Evolutionary conservation across 2,329 filamentous ascomycete species (phyloP).

Genomic region (Pyrenochaeta sp.): DNA sequence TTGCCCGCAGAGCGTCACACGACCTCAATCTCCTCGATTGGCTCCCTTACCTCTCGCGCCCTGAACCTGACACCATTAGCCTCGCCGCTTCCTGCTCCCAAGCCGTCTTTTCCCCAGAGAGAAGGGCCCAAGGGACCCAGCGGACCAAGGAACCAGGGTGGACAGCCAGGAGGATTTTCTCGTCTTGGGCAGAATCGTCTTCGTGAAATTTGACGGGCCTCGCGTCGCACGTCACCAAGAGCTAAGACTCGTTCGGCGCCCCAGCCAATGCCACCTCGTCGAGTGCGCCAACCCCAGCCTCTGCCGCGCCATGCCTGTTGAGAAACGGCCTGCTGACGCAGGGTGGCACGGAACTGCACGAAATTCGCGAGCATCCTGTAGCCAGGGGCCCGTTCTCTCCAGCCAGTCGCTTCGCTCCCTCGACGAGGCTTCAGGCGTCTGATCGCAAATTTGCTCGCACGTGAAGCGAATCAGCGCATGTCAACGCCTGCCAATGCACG

Average conservation of each 20-base stretch:
- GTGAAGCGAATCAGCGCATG: conserved; percentile 1
- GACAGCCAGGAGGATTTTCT: neutral
- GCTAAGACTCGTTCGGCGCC: neutral
- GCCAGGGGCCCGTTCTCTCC: neutral
- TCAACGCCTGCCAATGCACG: neutral
- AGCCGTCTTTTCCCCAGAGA: neutral
- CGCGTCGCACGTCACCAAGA: neutral
- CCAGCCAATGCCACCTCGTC: neutral
- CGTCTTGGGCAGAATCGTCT: neutral
- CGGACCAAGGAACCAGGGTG: neutral
- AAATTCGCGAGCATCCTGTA: neutral
- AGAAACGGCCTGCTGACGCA: neutral
- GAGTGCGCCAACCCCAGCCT: neutral
- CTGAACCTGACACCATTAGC: neutral
- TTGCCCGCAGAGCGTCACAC: conserved; percentile 8
- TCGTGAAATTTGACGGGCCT: neutral
- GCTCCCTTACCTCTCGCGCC: neutral
- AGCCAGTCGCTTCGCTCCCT: neutral
- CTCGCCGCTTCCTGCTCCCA: neutral
- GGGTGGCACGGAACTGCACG: neutral
- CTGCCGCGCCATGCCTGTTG: neutral
- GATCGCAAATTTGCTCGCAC: conserved; percentile 4
- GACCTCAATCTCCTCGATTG: conserved; percentile 12
- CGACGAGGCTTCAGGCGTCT: conserved; percentile 1
- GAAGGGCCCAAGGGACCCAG: neutral